These are phyloP conservation scores for Citrus medica DNA, from an alignment of 345 rosid species.

Conservation along the genomic window DNA sequence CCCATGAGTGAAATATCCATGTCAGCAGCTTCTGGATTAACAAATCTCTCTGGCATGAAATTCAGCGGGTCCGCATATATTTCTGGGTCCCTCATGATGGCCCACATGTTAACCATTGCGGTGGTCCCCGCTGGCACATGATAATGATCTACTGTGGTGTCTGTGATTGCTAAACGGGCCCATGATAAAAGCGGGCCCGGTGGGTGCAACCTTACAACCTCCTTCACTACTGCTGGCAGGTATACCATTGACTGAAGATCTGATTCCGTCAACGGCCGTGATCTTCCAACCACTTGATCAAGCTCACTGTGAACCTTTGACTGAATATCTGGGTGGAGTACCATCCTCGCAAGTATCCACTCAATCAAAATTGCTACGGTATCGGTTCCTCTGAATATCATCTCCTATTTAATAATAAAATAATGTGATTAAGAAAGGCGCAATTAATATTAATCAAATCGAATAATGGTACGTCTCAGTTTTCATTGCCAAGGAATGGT, in stretches of 20 bases:
- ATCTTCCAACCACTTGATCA: slow-evolving; percentile 40
- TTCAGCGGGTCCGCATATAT: slow-evolving; percentile 39
- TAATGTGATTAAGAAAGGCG: neutral
- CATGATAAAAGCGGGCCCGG: slow-evolving; percentile 66
- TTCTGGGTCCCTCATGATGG: slow-evolving; percentile 47
- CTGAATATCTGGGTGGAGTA: slow-evolving; percentile 47
- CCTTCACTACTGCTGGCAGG: slow-evolving; percentile 43
- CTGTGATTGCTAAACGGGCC: slow-evolving; percentile 46
- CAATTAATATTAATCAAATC: neutral
- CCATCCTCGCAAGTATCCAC: slow-evolving; percentile 60
- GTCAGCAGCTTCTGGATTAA: slow-evolving; percentile 5
- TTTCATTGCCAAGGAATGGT: neutral
- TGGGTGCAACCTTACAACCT: slow-evolving; percentile 50
- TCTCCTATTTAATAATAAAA: slow-evolving; percentile 32
- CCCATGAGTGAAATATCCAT: slow-evolving; percentile 38
- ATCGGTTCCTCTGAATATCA: slow-evolving; percentile 63
- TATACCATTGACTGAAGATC: slow-evolving; percentile 33
- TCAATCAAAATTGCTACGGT: slow-evolving; percentile 50
- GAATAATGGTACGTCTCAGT: neutral
- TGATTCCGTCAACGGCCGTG: slow-evolving; percentile 33
- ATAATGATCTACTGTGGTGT: slow-evolving; percentile 35
- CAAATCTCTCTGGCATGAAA: slow-evolving; percentile 45
- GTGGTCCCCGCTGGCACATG: slow-evolving; percentile 46
- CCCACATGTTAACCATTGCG: slow-evolving; percentile 69
- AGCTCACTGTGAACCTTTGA: slow-evolving; percentile 47